Conservation (phyloP, 1,284 basidiomycete species). For the Tilletia walkeri region DNA sequence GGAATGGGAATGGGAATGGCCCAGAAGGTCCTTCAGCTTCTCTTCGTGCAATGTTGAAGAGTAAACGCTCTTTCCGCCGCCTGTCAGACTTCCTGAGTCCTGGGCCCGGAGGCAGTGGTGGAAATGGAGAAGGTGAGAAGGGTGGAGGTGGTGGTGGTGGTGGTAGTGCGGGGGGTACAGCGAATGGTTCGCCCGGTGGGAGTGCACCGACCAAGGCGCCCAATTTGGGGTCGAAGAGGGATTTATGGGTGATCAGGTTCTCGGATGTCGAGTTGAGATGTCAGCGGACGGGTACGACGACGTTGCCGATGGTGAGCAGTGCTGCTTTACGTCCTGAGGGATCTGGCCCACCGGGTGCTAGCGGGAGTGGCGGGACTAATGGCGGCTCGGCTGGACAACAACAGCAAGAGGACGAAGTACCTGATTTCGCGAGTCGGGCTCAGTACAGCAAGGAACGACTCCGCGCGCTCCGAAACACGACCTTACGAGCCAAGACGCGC, state of each 20-base stretch:
- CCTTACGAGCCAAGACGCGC: conserved; percentile 42
- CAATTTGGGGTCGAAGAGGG: conserved; percentile 61
- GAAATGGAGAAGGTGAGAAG: background rate
- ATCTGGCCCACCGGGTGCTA: background rate
- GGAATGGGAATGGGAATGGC: conserved; percentile 21
- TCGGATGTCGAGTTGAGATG: conserved; percentile 92
- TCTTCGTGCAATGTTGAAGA: conserved; percentile 37
- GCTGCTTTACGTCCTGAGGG: conserved; percentile 50
- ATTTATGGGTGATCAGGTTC: conserved; percentile 90
- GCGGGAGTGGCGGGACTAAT: background rate
- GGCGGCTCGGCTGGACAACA: background rate
- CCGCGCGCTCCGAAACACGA: conserved; percentile 42
- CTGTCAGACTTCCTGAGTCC: conserved; percentile 32
- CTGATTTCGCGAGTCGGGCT: conserved; percentile 35
- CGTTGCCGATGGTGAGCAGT: conserved; percentile 71
- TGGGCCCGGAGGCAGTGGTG: background rate
- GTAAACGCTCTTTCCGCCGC: conserved; percentile 45
- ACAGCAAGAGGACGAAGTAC: conserved; percentile 17
- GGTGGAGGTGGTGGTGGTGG: background rate
- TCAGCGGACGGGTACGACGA: conserved; percentile 83
- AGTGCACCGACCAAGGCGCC: conserved; percentile 44
- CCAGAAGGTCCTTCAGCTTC: conserved; percentile 21
- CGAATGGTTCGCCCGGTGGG: conserved; percentile 7
- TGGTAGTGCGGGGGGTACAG: background rate
- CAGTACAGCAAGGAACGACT: conserved; percentile 47